Base-by-base conservation (phyloP, 495 filamentous ascomycete genomes). In the Pseudevernia furfuracea region DNA sequence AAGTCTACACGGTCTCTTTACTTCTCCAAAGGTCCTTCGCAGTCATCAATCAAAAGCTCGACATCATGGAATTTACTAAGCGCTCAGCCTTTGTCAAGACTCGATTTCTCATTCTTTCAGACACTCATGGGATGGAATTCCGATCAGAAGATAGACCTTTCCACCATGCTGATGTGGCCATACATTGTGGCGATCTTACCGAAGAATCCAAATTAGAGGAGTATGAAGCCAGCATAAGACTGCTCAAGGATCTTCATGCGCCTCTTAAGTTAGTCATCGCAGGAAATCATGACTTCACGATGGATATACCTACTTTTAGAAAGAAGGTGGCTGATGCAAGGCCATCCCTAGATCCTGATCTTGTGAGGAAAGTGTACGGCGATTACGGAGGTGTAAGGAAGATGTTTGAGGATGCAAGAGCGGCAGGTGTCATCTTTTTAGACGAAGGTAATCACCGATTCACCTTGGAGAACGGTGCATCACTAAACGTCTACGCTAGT, bases 141-240 rank as follows among this genome's bases (percentile, higher is more conserved):
- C 57, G 59, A 5, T 49, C 65, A 4, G 30, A 68, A n/a, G 36
- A 68, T 25, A 63, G 17, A 34, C 74, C 75, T 9, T 61, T 74
- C 7, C 80, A 79, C 17, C 64, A 69, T 48, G 79, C 76, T 56
- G 87, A 91, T 67, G 80, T 90, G 11, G 78, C 78, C 0, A 82
- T 92, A 32, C 88, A 90, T 71, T 88, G 82, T 68, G 85, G 88
- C 21, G 87, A 91, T 65, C 70, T 90, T 19, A 90, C 87, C 3
- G 77, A 78, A 38, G 69, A 78, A 30, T 88, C 87, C 0, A 79
- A 79, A 25, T 44, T 88, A 9, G 66, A 77, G 3, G 81, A 89
- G 66, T 87, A 80, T 67, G 72, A 70, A 34, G 61, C 70, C 0
- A 69, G 78, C 0, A 73, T 91, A 15, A 56, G 73, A 17, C 74